These are phyloP conservation scores for Phytophthora syringae DNA, from an alignment of 352 stramenopile species.

Conservation along the genomic window DNA sequence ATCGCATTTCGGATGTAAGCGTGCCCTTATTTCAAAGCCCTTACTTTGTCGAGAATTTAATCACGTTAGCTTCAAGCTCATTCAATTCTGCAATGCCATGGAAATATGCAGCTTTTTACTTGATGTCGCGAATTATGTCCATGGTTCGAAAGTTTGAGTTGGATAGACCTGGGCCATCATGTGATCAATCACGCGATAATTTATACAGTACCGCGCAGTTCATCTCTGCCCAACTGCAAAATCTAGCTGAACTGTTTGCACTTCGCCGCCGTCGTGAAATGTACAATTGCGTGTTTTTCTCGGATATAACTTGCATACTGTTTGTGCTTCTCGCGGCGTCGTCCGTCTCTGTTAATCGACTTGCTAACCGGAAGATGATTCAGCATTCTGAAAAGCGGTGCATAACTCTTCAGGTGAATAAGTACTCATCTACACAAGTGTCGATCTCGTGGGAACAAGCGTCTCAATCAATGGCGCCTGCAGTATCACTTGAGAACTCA, in stretches of 20 bases:
- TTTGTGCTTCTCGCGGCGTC: conserved; percentile 36
- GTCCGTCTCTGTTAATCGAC: background rate
- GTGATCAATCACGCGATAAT: background rate
- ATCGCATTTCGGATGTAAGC: background rate
- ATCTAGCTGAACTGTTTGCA: conserved; percentile 38
- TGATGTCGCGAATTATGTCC: conserved; percentile 33
- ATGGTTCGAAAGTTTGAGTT: background rate
- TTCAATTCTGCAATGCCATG: conserved; percentile 21
- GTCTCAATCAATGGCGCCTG: background rate
- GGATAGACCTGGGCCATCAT: background rate
- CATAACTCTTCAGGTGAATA: conserved; percentile 23
- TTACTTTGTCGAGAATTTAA: conserved; percentile 37
- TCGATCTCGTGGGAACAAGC: conserved; percentile 40
- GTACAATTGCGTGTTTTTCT: conserved; percentile 35
- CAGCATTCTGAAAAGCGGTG: background rate
- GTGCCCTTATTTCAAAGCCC: conserved; percentile 26
- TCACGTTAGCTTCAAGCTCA: conserved; percentile 20
- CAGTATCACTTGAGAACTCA: background rate
- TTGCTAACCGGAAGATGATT: background rate
- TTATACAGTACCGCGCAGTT: background rate
- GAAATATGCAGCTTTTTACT: conserved; percentile 39
- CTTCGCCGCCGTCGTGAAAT: conserved; percentile 43
- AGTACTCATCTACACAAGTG: conserved; percentile 40
- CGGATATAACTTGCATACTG: conserved; percentile 36
- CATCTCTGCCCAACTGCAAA: conserved; percentile 25